Conservation (phyloP, 257 asterid species). For the Mitragyna speciosa region DNA sequence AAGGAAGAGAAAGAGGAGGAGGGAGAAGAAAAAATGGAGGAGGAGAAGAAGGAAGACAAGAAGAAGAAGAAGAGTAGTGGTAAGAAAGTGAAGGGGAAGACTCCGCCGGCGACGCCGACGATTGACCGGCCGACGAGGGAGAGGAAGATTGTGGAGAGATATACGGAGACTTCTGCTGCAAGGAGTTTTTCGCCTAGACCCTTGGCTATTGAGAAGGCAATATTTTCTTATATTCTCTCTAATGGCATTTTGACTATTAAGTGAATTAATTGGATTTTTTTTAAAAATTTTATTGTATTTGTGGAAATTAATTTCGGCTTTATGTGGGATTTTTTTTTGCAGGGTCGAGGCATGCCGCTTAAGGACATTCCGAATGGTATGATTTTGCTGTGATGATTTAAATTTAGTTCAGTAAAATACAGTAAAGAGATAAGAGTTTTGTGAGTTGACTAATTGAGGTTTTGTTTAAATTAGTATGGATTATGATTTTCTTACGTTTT, state of each 20-base stretch:
- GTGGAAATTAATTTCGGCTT: not conserved
- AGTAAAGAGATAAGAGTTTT: not conserved
- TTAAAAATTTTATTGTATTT: not conserved
- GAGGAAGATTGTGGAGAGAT: constrained; percentile 81
- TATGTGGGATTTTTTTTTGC: constrained; percentile 14
- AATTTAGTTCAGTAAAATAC: not conserved
- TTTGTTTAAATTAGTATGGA: not conserved
- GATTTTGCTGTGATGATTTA: constrained; percentile 8
- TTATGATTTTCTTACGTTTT: not conserved
- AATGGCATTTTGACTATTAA: not conserved
- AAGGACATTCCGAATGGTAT: constrained; percentile 89
- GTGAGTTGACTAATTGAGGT: not conserved
- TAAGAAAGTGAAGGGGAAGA: constrained; percentile 9
- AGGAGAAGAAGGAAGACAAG: not conserved
- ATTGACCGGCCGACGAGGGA: constrained; percentile 76
- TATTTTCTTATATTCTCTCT: not conserved
- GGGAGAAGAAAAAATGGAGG: not conserved
- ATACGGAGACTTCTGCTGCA: constrained; percentile 42
- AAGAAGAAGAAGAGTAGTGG: constrained; percentile 8
- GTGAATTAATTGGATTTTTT: not conserved
- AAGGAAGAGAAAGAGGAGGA: constrained; percentile 1
- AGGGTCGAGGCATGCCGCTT: constrained; percentile 84
- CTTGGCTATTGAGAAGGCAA: constrained; percentile 70
- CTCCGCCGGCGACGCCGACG: constrained; percentile 41
- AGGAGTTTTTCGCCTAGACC: constrained; percentile 47